phyloP scores from a whole-genome alignment of 225 moss, liverwort and hornwort species.

The Bryum argenteum region DNA sequence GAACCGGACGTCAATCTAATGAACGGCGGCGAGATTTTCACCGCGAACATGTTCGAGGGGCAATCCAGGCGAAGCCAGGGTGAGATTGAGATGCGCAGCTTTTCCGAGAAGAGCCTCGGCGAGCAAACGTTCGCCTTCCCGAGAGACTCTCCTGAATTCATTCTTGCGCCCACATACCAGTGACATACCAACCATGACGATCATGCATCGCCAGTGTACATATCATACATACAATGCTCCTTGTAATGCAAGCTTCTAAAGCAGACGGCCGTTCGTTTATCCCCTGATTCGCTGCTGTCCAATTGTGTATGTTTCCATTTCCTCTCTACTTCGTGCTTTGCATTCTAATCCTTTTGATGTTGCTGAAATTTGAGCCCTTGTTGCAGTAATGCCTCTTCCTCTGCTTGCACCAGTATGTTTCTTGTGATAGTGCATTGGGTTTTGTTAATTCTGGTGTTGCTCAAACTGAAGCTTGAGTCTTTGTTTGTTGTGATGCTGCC shows the following conservation, averaged over 20 bases:
- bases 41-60: slow-evolving; percentile 45
- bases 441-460: not conserved
- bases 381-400: not conserved
- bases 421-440: not conserved
- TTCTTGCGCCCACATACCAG: slow-evolving; percentile 65
- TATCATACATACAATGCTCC: slow-evolving; percentile 23
- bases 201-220: slow-evolving; percentile 37
- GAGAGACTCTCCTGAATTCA: slow-evolving; percentile 59
- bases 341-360: not conserved
- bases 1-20: slow-evolving; percentile 55
- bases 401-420: not conserved
- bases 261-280: slow-evolving; percentile 1
- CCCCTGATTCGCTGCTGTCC: not conserved
- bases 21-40: slow-evolving; percentile 53
- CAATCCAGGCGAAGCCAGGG: slow-evolving; percentile 28
- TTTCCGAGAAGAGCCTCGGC: slow-evolving; percentile 50
- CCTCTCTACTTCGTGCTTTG: not conserved
- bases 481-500: slow-evolving; percentile 1
- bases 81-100: slow-evolving; percentile 54
- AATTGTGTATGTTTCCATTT: slow-evolving; percentile 15
- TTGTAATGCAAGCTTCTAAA: slow-evolving; percentile 33
- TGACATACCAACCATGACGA: slow-evolving; percentile 51
- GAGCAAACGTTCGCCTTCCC: slow-evolving; percentile 46
- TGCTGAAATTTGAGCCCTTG: not conserved
- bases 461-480: not conserved